Base-by-base conservation (phyloP, 805 yeast species). In the Aciculoconidium aculeatum region DNA sequence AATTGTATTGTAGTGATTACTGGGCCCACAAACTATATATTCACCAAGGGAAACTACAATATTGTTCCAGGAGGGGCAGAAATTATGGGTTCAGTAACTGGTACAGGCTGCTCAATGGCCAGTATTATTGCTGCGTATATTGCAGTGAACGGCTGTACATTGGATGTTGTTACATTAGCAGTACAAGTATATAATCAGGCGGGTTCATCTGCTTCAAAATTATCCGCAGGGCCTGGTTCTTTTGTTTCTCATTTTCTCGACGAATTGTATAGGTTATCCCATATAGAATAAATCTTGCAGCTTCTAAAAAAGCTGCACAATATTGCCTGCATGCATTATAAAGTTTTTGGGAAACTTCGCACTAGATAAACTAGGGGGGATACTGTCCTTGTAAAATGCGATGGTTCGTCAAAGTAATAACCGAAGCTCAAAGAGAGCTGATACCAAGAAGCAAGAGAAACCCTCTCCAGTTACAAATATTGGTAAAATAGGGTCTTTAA, bases 31-130 rank as follows among this genome's bases (percentile, higher is more conserved):
- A 61, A 65, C 33, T 51, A 47, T 35, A 34, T 64, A 5, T 39
- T 52, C 11, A 44, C 43, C 16, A 48, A 41, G 1, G 24, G 15
- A 6, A 11, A 15, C n/a, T 47, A 52, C 15, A 51, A 53, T 3
- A 47, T 45, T 3, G 47, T 77, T 4, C 34, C 44, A 6, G 90
- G 88, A 5, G 86, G 92, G 1, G 67, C 73, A 40, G 54, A 55
- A 12, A 41, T 76, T 11, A 77, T 85, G 80, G 78, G 79, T 0
- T 49, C 58, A 7, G 70, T 85, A 4, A 85, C 95, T 0, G 95
- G 94, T 0, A 64, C 87, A 2, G 95, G 95, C 0, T 86, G 95
- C 39, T 72, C 90, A 0, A 55, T 86, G 21, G 94, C 94, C 1
- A 75, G 87, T 25, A 68, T 74, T 0, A 73, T 85, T 30, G 77